Base-by-base conservation (phyloP, 352 stramenopile species). In the Phytophthora rubi region DNA sequence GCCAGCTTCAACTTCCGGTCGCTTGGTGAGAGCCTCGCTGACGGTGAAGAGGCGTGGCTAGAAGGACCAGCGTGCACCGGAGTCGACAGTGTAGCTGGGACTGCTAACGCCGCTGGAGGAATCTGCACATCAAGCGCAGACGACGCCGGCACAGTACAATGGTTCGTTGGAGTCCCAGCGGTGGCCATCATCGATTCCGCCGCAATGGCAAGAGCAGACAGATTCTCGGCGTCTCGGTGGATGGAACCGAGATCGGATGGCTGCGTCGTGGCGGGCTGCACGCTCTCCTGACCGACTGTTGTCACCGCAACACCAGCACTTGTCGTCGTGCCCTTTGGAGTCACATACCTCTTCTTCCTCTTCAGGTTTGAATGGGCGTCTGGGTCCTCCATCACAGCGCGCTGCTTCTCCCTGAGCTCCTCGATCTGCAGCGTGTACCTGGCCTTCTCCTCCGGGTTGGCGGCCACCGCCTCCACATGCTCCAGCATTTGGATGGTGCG, bases 401-500 rank as follows among this genome's bases (percentile, higher is more conserved):
- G 75, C 64, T 89, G 85, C 57, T 93, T 91, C 52, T 78, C 79
- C 54, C 90, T 83, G 12, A 91, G 69, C 44, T 89, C 76, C 35
- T 74, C 67, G 54, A 93, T 90, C 56, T 93, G 85, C 15, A 59
- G 33, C 42, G 71, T 71, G 35, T 85, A 91, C 48, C 88, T 88
- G 18, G 65, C 54, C 33, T 77, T 82, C 52, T 91, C 85, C 48
- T 83, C 63, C 15, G 77, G 52, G 2, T 71, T 77, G 16, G 68
- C 75, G 2, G 85, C 68, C 62, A 80, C 77, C 4, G 66, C 75
- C 58, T 89, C 76, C 13, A 86, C 83, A 39, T 90, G 80, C 18
- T 78, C 79, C n/a, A 93, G 75, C 85, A 93, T 93, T 70, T 91
- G 70, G 39, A 91, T 88, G 30, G 85, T 91, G 18, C 85, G 77